Evolutionary conservation across 345 rosid species (phyloP), one percentile per base, ranked within the genome.

Genomic region (rapeseed (Brassica napus)): DNA sequence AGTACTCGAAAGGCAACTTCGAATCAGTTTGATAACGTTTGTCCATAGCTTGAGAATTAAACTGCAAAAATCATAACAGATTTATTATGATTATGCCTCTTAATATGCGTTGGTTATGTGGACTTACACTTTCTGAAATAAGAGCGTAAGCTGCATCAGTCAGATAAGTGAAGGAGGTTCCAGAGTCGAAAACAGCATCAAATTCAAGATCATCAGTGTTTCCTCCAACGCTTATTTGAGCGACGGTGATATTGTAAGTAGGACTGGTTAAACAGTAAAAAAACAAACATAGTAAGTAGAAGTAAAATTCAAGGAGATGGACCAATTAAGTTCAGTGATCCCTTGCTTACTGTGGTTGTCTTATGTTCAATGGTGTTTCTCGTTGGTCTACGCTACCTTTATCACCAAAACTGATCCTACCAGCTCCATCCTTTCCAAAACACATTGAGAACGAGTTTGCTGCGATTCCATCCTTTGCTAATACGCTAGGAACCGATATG

Each of bases 401-500:
- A 81, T 96, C 99, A 5, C 99, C 99, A 66, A 96, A 96, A 74
- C 83, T 90, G 80, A 96, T 93, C 87, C 99, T 88, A 68, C 98
- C 98, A 35, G 82, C 24, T 57, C 91, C 94, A 67, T 89, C 89
- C 1, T 8, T 24, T 49, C 90, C 86, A 66, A 96, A 96, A 86
- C 99, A 96, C 97, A 96, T 89, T 67, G 99, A 96, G 81, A 96
- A 96, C 8, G 99, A 96, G 88, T 92, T 87, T 24, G 94, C 73
- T 65, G 86, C 76, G 37, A 83, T 26, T 32, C 97, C 95, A 71
- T 86, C 77, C 52, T 86, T 83, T 7, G 98, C 97, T 78, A 96
- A 88, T 65, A 88, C 85, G 82, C 94, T 96, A 10, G 98, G 99
- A 81, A 96, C 98, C 2, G 99, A 93, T 47, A 83, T 28, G 61